phyloP scores from a whole-genome alignment of 2,329 filamentous ascomycete genomes.

The Fusarium sp. region DNA sequence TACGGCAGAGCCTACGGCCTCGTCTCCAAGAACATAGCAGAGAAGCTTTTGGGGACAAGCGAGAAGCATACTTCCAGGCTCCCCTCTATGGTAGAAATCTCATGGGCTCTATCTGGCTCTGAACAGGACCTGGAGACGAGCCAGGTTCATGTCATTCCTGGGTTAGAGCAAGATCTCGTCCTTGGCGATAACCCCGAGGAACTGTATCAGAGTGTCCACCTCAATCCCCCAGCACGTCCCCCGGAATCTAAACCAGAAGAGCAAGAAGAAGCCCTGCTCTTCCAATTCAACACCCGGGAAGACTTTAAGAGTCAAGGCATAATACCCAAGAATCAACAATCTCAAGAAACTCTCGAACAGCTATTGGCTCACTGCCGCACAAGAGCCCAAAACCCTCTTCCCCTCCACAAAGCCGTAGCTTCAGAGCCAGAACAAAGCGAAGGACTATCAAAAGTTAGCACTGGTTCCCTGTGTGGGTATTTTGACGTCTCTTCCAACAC shows the following conservation, averaged over 20 bases:
- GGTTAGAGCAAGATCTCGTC: constrained; percentile 14
- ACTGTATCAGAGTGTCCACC: neutral
- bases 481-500: neutral
- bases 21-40: constrained; percentile 5
- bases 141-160: constrained; percentile 4
- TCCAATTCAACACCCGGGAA: neutral
- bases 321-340: neutral
- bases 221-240: neutral
- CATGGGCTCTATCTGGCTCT: neutral
- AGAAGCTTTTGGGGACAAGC: neutral
- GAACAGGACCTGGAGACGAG: constrained; percentile 6
- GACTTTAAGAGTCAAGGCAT: constrained; percentile 5
- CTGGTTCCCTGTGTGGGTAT: neutral
- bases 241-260: neutral
- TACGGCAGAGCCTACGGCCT: neutral
- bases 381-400: neutral
- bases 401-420: too few species aligned
- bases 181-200: constrained; percentile 4
- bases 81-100: constrained; percentile 3
- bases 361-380: neutral
- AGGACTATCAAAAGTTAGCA: neutral
- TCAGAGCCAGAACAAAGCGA: neutral
- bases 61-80: neutral
- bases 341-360: neutral
- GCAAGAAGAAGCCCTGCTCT: neutral